Evolutionary conservation across 2,329 filamentous ascomycete genomes (phyloP).

Genomic region (Ophiostoma tasmaniense): DNA sequence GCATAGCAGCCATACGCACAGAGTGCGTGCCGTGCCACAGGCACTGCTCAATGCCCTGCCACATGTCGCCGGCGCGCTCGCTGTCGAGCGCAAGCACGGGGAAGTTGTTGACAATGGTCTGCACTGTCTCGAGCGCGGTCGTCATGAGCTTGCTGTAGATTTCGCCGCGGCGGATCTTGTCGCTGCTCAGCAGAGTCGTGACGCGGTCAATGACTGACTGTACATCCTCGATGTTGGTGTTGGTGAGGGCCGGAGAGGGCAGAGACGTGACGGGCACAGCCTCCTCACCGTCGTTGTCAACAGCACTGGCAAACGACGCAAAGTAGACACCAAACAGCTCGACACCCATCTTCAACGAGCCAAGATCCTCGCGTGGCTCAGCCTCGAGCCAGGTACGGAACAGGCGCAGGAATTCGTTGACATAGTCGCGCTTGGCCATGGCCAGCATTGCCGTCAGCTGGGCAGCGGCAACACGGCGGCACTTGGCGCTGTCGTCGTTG

Average conservation of each 20-base stretch:
- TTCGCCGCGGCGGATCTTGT: slow-evolving; percentile 48
- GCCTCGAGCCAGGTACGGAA: slow-evolving; percentile 64
- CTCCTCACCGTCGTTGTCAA: neutral
- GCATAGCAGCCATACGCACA: slow-evolving; percentile 69
- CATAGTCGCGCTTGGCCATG: slow-evolving; percentile 63
- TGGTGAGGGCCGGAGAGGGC: slow-evolving; percentile 24
- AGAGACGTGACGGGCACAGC: slow-evolving; percentile 2
- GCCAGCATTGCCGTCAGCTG: slow-evolving; percentile 75
- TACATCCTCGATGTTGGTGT: slow-evolving; percentile 59
- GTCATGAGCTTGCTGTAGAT: slow-evolving; percentile 50
- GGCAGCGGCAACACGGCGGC: slow-evolving; percentile 70
- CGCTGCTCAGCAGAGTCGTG: slow-evolving; percentile 42
- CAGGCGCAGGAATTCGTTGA: slow-evolving; percentile 60
- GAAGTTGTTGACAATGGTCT: slow-evolving; percentile 58
- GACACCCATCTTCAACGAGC: slow-evolving; percentile 54
- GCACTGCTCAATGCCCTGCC: slow-evolving; percentile 59
- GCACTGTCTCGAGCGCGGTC: slow-evolving; percentile 60
- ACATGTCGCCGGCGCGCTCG: slow-evolving; percentile 47
- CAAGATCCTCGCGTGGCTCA: slow-evolving; percentile 42
- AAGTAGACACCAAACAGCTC: slow-evolving; percentile 80
- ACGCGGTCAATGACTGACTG: slow-evolving; percentile 51
- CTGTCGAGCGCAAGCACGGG: slow-evolving; percentile 54
- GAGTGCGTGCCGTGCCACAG: slow-evolving; percentile 63
- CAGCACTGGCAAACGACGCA: slow-evolving; percentile 42
- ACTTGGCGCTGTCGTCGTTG: slow-evolving; percentile 82